Conservation (phyloP, 2,329 filamentous ascomycete species). For the Macrophomina phaseolina region DNA sequence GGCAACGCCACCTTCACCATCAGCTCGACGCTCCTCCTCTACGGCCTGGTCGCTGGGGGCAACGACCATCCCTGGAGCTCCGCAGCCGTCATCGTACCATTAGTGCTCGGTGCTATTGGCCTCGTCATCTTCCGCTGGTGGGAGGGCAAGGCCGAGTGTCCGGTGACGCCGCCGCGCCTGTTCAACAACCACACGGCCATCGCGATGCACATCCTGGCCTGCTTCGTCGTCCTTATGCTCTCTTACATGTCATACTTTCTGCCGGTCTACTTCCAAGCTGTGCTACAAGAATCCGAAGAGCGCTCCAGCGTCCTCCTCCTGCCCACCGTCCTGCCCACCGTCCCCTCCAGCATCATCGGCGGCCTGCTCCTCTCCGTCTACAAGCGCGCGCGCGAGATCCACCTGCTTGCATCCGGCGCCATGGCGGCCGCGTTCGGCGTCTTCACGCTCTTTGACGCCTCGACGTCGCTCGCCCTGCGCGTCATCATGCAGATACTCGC, state of each 20-base stretch:
- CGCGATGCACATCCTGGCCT: conserved; percentile 30
- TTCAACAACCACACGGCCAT: conserved; percentile 34
- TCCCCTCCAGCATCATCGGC: conserved; percentile 36
- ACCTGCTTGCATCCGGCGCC: conserved; percentile 36
- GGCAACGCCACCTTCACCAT: conserved; percentile 46
- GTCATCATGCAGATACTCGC: conserved; percentile 36
- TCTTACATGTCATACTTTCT: conserved; percentile 50
- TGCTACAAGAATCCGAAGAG: conserved; percentile 36
- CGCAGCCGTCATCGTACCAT: conserved; percentile 40
- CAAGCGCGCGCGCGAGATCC: no score
- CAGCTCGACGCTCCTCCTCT: conserved; percentile 41
- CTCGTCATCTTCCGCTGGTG: conserved; percentile 40
- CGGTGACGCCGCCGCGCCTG: conserved; percentile 46
- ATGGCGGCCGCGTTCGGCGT: conserved; percentile 28
- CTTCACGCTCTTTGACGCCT: conserved; percentile 31
- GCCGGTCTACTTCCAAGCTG: conserved; percentile 51
- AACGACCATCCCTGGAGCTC: conserved; percentile 42
- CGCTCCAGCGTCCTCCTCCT: conserved; percentile 45
- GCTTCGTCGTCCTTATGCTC: conserved; percentile 38
- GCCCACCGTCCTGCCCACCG: conserved; percentile 35
- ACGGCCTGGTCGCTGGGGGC: conserved; percentile 48
- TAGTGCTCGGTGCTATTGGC: conserved; percentile 46
- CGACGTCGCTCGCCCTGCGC: conserved; percentile 31
- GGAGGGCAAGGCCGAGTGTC: conserved; percentile 38
- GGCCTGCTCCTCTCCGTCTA: conserved; percentile 37